phyloP scores from a whole-genome alignment of 2,329 filamentous ascomycete genomes.

The Colletotrichum echinochloae region DNA sequence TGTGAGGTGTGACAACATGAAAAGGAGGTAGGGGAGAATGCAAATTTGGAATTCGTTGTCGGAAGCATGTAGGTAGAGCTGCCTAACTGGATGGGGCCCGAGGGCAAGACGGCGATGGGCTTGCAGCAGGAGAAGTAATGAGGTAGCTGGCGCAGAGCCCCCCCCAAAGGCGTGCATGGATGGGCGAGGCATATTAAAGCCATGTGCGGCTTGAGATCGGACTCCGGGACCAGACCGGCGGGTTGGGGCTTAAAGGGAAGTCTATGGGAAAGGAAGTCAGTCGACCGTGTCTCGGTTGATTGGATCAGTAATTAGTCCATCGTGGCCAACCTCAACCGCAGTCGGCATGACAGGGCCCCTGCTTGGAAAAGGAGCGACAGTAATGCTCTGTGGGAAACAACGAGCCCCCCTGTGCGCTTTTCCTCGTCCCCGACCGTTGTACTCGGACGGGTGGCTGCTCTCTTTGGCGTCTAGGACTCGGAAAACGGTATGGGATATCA shows the following conservation, averaged over 20 bases:
- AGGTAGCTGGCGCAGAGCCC: background rate
- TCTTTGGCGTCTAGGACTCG: background rate
- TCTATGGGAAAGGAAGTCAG: slow-evolving; percentile 1
- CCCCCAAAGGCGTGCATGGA: background rate
- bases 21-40: background rate
- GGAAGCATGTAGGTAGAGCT: slow-evolving; percentile 7
- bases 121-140: background rate
- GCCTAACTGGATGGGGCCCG: slow-evolving; percentile 12
- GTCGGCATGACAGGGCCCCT: background rate
- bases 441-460: background rate
- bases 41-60: slow-evolving; percentile 25
- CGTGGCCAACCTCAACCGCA: background rate
- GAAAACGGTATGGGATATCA: background rate
- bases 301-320: slow-evolving; percentile 14
- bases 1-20: slow-evolving; percentile 4
- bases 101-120: background rate
- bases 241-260: slow-evolving; percentile 15
- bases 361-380: background rate
- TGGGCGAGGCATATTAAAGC: background rate
- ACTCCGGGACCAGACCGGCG: slow-evolving; percentile 7
- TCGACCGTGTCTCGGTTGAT: slow-evolving; percentile 33
- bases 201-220: background rate
- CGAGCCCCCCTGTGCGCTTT: too few species aligned
- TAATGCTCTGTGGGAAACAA: too few species aligned
- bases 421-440: background rate